A percentile compares a stretch with the other conserved stretches of the same genome.
These are phyloP conservation scores for Cucumis melo DNA, from an alignment of 306 rosid species.

Conservation along the genomic window DNA sequence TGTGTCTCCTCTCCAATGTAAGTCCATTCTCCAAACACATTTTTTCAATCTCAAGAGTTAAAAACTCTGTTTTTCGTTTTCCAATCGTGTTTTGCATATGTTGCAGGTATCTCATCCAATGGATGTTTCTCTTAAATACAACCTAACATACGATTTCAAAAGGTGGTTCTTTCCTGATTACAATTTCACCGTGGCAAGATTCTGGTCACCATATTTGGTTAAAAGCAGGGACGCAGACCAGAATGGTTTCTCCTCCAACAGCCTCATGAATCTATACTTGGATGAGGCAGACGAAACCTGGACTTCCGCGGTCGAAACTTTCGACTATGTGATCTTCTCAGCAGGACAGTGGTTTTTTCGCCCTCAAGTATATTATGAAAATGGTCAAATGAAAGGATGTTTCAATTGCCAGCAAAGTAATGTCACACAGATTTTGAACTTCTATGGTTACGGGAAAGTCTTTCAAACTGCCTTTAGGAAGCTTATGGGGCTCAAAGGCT, in stretches of 20 bases:
- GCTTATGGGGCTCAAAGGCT: slow-evolving; percentile 22
- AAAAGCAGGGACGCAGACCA: slow-evolving; percentile 31
- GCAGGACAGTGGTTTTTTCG: slow-evolving; percentile 93
- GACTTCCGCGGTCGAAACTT: slow-evolving; percentile 31
- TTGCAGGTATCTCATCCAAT: slow-evolving; percentile 55
- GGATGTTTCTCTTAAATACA: slow-evolving; percentile 30
- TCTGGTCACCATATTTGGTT: slow-evolving; percentile 77
- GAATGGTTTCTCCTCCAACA: slow-evolving; percentile 25
- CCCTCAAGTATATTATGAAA: slow-evolving; percentile 38
- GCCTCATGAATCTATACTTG: slow-evolving; percentile 46
- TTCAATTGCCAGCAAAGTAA: slow-evolving; percentile 31
- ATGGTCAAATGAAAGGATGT: slow-evolving; percentile 45
- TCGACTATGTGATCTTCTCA: slow-evolving; percentile 64
- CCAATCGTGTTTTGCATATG: background rate
- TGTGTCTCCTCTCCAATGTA: slow-evolving; percentile 19
- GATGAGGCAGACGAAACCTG: slow-evolving; percentile 57
- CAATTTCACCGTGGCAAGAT: slow-evolving; percentile 51
- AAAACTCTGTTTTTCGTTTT: background rate
- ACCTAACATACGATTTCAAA: slow-evolving; percentile 32
- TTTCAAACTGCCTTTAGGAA: slow-evolving; percentile 44
- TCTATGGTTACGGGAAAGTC: slow-evolving; percentile 51
- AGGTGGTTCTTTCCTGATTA: slow-evolving; percentile 39
- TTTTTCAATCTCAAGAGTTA: background rate
- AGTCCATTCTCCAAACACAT: background rate
- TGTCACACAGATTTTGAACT: slow-evolving; percentile 19